Evolutionary conservation across 2,329 filamentous ascomycete genomes (phyloP).

Genomic region (Epichloe brachyelytri): DNA sequence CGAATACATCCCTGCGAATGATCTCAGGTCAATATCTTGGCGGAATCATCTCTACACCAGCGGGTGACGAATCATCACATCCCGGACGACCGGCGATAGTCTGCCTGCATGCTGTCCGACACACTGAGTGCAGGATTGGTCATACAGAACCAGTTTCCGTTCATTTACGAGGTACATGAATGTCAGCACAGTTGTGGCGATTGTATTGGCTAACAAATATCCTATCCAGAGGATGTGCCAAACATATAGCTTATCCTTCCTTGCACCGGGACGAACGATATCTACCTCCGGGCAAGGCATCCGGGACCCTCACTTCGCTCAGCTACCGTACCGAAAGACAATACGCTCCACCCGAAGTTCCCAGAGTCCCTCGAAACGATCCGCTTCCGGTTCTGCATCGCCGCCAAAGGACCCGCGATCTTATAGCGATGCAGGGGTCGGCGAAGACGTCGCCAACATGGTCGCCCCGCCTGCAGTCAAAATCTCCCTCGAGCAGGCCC

Average conservation of each 20-base stretch:
- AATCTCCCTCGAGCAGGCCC: background rate
- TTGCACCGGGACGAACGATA: too few species aligned
- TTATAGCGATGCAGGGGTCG: background rate
- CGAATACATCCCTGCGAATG: background rate
- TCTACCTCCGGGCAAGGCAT: background rate
- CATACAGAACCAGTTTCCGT: background rate
- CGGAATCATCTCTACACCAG: background rate
- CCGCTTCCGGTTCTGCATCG: background rate
- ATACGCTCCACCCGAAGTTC: background rate
- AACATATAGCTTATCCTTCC: background rate
- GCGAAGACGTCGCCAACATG: background rate
- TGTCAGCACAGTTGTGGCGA: background rate
- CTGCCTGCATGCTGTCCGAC: background rate
- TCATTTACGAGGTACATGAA: background rate
- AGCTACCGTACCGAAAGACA: background rate
- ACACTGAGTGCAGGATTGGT: background rate
- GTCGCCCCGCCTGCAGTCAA: background rate
- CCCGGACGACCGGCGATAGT: background rate
- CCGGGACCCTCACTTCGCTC: background rate
- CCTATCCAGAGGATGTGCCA: background rate
- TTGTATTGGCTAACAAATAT: background rate
- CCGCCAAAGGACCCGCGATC: background rate
- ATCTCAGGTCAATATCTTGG: background rate
- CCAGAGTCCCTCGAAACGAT: background rate
- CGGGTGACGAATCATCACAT: background rate